Percentiles rank a stretch among this genome's conserved stretches.
Evolutionary conservation across 441 rosid species (phyloP).

Genomic region (Rhodomyrtus psidioides): DNA sequence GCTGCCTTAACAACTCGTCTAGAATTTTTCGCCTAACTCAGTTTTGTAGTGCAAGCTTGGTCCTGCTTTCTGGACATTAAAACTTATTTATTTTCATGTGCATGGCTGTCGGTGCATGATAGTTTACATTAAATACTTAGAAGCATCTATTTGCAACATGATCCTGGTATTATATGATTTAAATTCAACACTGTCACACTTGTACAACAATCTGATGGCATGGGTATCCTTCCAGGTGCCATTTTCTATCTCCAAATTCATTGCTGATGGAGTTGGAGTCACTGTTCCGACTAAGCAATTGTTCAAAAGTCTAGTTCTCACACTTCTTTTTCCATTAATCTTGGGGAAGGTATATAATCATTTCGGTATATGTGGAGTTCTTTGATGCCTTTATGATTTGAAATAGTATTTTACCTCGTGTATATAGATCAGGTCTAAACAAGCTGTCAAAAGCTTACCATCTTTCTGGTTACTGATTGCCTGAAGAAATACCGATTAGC

Average conservation of each 20-base stretch:
- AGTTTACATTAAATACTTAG: not conserved
- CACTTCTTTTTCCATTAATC: constrained; percentile 66
- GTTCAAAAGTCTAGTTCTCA: constrained; percentile 66
- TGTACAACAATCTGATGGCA: not conserved
- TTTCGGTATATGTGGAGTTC: constrained; percentile 1
- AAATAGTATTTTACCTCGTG: not conserved
- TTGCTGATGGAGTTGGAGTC: constrained; percentile 83
- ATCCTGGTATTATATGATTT: not conserved
- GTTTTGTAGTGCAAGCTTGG: not conserved
- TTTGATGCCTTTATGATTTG: not conserved
- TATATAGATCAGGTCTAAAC: not conserved
- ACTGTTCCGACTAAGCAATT: constrained; percentile 73
- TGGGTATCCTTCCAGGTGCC: constrained; percentile 56
- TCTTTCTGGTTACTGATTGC: not conserved
- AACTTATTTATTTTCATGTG: not conserved
- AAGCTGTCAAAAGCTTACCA: not conserved
- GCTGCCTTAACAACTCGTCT: not conserved
- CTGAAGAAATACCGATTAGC: not conserved
- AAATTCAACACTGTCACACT: not conserved
- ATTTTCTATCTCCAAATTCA: constrained; percentile 70
- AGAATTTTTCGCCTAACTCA: not conserved
- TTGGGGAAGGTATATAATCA: constrained; percentile 65
- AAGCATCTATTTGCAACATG: not conserved
- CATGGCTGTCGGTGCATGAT: not conserved
- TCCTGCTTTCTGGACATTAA: not conserved